Evolutionary conservation across 768 basidiomycete genomes (phyloP).

Genomic region (Lentinula sp.): DNA sequence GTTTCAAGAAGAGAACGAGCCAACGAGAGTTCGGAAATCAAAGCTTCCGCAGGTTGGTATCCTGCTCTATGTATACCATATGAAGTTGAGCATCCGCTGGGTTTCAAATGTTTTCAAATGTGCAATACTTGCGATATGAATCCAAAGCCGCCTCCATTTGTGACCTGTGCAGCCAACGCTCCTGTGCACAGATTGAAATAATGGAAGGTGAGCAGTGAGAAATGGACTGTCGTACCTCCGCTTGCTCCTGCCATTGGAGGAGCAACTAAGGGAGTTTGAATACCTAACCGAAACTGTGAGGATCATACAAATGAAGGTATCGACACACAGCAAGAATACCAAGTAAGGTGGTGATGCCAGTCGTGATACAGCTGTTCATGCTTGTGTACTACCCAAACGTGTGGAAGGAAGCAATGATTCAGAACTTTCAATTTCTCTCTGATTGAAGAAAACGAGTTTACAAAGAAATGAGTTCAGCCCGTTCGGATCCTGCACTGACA

Average conservation of each 20-base stretch:
- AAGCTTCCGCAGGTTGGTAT: conserved; percentile 35
- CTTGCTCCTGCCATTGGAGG: conserved; percentile 71
- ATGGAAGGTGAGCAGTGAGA: conserved; percentile 1
- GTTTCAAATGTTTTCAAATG: not conserved
- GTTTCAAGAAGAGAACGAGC: conserved; percentile 41
- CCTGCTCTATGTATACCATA: conserved; percentile 25
- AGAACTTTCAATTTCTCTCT: not conserved
- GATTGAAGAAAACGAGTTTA: not conserved
- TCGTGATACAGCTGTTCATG: not conserved
- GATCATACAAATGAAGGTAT: not conserved
- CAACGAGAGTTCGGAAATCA: conserved; percentile 45
- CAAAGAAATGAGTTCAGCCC: not conserved
- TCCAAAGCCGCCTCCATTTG: conserved; percentile 69
- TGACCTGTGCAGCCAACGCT: conserved; percentile 52
- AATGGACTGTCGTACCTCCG: conserved; percentile 34
- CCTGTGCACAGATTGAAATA: conserved; percentile 20
- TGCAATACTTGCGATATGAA: conserved; percentile 39
- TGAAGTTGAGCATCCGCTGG: not conserved
- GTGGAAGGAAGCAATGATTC: too few species aligned
- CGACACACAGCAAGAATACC: not conserved
- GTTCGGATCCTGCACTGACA: not conserved
- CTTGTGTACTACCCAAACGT: not conserved
- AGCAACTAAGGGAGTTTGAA: conserved; percentile 53
- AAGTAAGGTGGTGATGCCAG: not conserved
- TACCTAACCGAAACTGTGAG: conserved; percentile 27